These are phyloP conservation scores for Phytopythium ostracodes DNA, from an alignment of 352 stramenopile genomes.

Conservation along the genomic window DNA sequence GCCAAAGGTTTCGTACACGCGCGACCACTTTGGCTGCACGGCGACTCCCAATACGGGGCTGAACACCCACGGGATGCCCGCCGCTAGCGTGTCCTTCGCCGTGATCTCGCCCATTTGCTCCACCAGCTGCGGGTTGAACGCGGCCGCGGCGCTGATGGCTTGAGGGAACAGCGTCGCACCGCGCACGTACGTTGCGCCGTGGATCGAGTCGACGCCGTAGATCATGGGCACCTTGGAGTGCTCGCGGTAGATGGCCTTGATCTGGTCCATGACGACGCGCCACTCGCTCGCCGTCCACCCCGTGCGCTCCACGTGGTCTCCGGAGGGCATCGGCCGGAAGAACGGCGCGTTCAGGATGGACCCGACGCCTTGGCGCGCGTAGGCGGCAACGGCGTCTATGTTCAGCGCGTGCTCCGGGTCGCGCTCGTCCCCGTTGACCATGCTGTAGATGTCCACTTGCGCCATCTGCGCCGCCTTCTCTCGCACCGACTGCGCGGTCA, in stretches of 20 bases:
- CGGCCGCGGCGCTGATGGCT: conserved; percentile 84
- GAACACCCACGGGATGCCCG: conserved; percentile 91
- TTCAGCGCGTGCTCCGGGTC: conserved; percentile 50
- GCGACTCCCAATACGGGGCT: conserved; percentile 84
- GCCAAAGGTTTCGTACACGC: conserved; percentile 93
- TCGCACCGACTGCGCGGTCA: conserved; percentile 31
- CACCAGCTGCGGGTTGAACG: conserved; percentile 84
- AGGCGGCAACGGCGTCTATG: conserved; percentile 40
- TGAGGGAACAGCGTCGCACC: conserved; percentile 83
- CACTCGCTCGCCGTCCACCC: conserved; percentile 75
- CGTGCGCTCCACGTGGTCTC: conserved; percentile 15
- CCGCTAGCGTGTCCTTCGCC: conserved; percentile 81
- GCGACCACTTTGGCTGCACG: conserved; percentile 78
- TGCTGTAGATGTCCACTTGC: conserved; percentile 88
- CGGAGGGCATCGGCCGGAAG: conserved; percentile 10
- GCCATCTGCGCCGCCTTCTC: conserved; percentile 88
- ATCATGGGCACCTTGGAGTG: conserved; percentile 65
- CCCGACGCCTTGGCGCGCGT: conserved; percentile 72
- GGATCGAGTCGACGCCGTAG: conserved; percentile 89
- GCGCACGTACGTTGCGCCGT: conserved; percentile 88
- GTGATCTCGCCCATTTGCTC: conserved; percentile 67
- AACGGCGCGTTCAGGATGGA: conserved; percentile 87
- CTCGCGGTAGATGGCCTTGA: conserved; percentile 67
- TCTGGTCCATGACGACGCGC: conserved; percentile 49
- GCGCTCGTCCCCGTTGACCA: conserved; percentile 55